Evolutionary conservation across 805 yeast genomes (phyloP).

Genomic region (Yueomyces sp.): DNA sequence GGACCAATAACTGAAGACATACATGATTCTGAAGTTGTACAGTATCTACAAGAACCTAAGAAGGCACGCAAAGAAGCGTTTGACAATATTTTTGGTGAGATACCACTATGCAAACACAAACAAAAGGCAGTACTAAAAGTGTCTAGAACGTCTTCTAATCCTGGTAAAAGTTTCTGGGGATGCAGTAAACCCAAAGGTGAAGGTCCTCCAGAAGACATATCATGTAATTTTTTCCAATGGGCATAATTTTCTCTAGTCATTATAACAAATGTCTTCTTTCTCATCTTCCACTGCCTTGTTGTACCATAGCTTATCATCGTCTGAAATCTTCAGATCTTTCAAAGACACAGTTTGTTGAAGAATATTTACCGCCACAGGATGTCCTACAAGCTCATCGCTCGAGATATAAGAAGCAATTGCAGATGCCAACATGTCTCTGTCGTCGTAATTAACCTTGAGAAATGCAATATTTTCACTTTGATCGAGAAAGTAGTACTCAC

Average conservation of each 20-base stretch:
- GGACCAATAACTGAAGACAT: neutral
- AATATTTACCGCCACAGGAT: constrained; percentile 12
- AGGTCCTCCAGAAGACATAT: constrained; percentile 14
- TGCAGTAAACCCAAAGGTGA: constrained; percentile 29
- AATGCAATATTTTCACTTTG: constrained; percentile 13
- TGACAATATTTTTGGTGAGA: constrained; percentile 14
- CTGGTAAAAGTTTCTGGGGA: constrained; percentile 43
- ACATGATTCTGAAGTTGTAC: neutral
- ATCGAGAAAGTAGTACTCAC: constrained; percentile 23
- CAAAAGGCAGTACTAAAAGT: constrained; percentile 34
- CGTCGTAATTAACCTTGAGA: constrained; percentile 19
- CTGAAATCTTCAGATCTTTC: constrained; percentile 12
- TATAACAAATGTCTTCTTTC: constrained; percentile 3
- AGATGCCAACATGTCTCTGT: constrained; percentile 17
- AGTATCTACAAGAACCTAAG: neutral
- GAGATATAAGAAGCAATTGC: constrained; percentile 24
- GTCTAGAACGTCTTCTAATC: constrained; percentile 30
- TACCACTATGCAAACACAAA: constrained; percentile 37
- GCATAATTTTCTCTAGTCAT: constrained; percentile 9
- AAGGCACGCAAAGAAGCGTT: neutral
- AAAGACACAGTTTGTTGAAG: constrained; percentile 13
- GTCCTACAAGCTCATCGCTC: constrained; percentile 15
- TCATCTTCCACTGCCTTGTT: constrained; percentile 11
- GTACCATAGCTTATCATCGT: constrained; percentile 19
- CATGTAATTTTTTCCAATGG: constrained; percentile 48